Conservation (phyloP, 768 basidiomycete genomes). For the Fomitopsis serialis region DNA sequence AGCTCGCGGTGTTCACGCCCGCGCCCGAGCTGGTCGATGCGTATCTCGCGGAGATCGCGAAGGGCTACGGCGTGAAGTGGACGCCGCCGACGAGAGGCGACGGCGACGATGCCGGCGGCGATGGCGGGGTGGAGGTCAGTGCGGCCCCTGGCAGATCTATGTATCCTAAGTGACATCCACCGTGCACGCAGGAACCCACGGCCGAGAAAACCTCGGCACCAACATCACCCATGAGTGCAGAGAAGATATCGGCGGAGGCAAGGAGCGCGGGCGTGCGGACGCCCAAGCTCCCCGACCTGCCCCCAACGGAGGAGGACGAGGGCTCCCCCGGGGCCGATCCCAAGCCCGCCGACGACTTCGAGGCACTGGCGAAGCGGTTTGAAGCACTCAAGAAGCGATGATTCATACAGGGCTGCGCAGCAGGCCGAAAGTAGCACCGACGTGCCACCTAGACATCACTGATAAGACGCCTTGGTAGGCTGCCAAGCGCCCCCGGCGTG, state of each 20-base stretch:
- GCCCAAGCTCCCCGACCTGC: conserved; percentile 45
- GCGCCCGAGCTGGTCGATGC: conserved; percentile 73
- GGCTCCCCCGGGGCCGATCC: conserved; percentile 20
- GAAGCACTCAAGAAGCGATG: conserved; percentile 82
- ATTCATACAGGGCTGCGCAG: not conserved
- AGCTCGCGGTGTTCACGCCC: conserved; percentile 68
- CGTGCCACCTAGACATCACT: no score
- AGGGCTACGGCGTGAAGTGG: conserved; percentile 79
- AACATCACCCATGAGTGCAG: conserved; percentile 15
- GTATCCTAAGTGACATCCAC: not conserved
- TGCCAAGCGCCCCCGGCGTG: no score
- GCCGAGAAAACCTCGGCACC: conserved; percentile 4
- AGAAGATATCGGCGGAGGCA: conserved; percentile 23
- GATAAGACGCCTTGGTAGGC: no score
- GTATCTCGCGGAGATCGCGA: conserved; percentile 86
- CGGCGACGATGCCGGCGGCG: conserved; percentile 20
- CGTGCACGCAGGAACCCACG: conserved; percentile 4
- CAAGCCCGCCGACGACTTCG: conserved; percentile 53
- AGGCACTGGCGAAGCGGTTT: conserved; percentile 72
- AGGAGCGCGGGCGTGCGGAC: conserved; percentile 27
- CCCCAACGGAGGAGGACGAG: conserved; percentile 43
- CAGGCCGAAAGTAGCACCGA: no score
- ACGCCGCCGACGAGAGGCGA: conserved; percentile 29
- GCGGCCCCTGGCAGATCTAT: not conserved
- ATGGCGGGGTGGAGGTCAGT: conserved; percentile 35